Evolutionary conservation across 2,329 filamentous ascomycete species (phyloP).

Genomic region (Pleomassaria siparia): DNA sequence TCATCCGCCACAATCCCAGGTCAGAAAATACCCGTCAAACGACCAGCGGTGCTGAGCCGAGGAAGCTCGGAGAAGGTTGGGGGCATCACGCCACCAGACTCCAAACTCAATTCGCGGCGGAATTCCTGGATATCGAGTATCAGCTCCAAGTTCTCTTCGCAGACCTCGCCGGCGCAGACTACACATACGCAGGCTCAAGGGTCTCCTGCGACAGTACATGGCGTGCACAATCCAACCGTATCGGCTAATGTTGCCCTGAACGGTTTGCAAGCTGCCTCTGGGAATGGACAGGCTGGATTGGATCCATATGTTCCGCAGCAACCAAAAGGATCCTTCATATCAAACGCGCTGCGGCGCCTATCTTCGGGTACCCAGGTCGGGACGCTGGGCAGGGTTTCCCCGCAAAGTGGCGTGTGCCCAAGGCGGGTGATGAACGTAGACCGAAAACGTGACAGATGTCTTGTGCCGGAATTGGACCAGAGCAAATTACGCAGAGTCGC

Average conservation of each 20-base stretch:
- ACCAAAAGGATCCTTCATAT: constrained; percentile 76
- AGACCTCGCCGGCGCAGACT: constrained; percentile 40
- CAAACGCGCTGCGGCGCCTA: constrained; percentile 76
- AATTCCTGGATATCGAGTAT: constrained; percentile 93
- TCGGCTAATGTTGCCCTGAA: constrained; percentile 43
- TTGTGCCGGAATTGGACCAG: constrained; percentile 75
- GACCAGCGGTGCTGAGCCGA: constrained; percentile 48
- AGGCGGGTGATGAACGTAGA: constrained; percentile 85
- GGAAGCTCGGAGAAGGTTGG: constrained; percentile 41
- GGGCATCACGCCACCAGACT: constrained; percentile 30
- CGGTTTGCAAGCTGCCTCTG: constrained; percentile 30
- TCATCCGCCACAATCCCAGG: constrained; percentile 21
- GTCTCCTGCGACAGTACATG: constrained; percentile 42
- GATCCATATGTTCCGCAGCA: constrained; percentile 73
- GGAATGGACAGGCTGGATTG: constrained; percentile 31
- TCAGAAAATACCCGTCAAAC: constrained; percentile 34
- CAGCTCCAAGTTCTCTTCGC: constrained; percentile 84
- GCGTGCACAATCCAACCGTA: constrained; percentile 56
- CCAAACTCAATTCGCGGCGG: constrained; percentile 50
- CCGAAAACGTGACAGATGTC: constrained; percentile 73
- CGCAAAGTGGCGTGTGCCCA: constrained; percentile 72
- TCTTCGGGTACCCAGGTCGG: constrained; percentile 60
- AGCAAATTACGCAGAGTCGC: constrained; percentile 83
- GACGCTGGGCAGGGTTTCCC: constrained; percentile 54
- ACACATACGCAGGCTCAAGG: constrained; percentile 37